Conservation (phyloP, 768 basidiomycete genomes). For the Termitomyces sp. region DNA sequence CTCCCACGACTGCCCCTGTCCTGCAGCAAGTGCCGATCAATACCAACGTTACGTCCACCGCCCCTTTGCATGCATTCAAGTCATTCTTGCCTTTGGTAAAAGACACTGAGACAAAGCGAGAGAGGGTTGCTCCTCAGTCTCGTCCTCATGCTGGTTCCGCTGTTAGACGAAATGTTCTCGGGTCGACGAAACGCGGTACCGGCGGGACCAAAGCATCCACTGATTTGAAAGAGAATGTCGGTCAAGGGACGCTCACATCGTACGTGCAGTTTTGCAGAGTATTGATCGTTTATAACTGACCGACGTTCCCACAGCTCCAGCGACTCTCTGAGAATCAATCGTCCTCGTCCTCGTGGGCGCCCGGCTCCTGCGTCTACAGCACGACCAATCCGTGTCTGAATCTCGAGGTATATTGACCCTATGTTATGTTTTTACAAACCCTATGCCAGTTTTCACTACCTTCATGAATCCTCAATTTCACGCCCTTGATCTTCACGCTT, state of each 20-base stretch:
- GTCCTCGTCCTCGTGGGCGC: constrained; percentile 48
- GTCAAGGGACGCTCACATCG: constrained; percentile 46
- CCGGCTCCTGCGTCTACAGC: constrained; percentile 38
- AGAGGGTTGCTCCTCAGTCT: constrained; percentile 29
- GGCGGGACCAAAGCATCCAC: constrained; percentile 37
- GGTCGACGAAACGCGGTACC: constrained; percentile 61
- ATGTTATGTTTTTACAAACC: constrained; percentile 10
- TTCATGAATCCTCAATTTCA: background rate
- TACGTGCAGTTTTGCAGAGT: constrained; percentile 33
- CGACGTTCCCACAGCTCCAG: constrained; percentile 32
- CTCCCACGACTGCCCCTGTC: constrained; percentile 14
- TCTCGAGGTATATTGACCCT: background rate
- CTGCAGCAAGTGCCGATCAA: constrained; percentile 45
- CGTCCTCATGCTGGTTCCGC: constrained; percentile 54
- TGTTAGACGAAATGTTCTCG: constrained; percentile 53
- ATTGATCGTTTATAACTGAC: background rate
- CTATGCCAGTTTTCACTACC: constrained; percentile 6
- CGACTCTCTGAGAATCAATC: constrained; percentile 43
- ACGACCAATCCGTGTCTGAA: constrained; percentile 33
- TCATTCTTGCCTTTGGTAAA: constrained; percentile 38
- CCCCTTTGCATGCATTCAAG: constrained; percentile 37
- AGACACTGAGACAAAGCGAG: constrained; percentile 35
- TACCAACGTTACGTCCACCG: constrained; percentile 31
- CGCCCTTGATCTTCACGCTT: constrained; percentile 2
- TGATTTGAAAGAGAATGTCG: constrained; percentile 56